Base-by-base conservation (phyloP, 495 filamentous ascomycete species). In the Penicillium macrosclerotiorum region DNA sequence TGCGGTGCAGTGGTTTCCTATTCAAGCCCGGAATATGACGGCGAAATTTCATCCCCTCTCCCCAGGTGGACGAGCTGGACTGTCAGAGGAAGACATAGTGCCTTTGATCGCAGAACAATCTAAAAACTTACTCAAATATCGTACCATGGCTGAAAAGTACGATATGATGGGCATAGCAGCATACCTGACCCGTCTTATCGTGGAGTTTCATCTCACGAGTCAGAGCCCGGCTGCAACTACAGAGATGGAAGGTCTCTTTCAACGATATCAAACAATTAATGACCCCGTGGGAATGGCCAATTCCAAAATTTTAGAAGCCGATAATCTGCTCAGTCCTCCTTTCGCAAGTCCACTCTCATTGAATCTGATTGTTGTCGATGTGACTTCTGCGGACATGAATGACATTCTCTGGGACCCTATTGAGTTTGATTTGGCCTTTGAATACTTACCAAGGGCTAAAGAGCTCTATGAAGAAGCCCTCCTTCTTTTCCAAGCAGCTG, bases 221-320 rank as follows among this genome's bases (percentile, higher is more conserved):
- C 25, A 51, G 11, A 57, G 49, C 47, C 42, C 52, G 8, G 18
- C 37, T 11, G 23, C 42, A 1, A 41, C 14, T 8, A 24, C 26
- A 7, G n/a, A 42, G 8, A 29, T 57, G 42, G 13, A 46, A 5
- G 47, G 53, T 7, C 32, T 49, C 7, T 49, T 44, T 25, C 27
- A 50, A 17, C 19, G 25, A 30, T 55, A 49, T 33, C 47, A 57
- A 8, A 29, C 17, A 8, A n/a, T 57, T 0, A 19, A 27, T 35
- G 56, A 63, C 37, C 16, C 37, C 23, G 47, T 35, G 2, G 59
- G 59, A 1, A 52, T 63, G 53, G 59, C 49, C 4, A 60, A 47
- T 29, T 22, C 40, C 29, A 57, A 52, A 32, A 25, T 63, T 26
- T 44, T 63, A 11, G 50, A 60, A 42, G 59, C 42, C 1, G 59